Percentiles rank a stretch among this genome's conserved stretches.
phyloP scores from a whole-genome alignment of 1,139 yeast species.

The Saccharomyces pastorianus region DNA sequence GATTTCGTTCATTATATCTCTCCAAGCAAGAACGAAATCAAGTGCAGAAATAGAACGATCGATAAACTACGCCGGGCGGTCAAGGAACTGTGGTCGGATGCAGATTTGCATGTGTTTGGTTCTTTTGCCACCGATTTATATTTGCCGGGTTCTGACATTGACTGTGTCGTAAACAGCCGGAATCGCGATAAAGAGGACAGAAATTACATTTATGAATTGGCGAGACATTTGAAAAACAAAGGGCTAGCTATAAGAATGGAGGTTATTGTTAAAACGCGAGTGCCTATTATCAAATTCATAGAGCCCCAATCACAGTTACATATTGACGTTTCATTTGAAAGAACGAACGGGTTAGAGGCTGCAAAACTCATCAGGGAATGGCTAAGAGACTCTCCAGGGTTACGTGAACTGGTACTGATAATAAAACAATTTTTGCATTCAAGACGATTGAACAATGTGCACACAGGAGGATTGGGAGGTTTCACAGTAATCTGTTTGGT shows the following conservation, averaged over 20 bases:
- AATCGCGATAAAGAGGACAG: slow-evolving; percentile 60
- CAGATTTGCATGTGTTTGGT: slow-evolving; percentile 84
- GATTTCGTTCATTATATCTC: slow-evolving; percentile 84
- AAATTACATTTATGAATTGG: slow-evolving; percentile 62
- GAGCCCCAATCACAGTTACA: slow-evolving; percentile 67
- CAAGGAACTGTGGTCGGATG: slow-evolving; percentile 63
- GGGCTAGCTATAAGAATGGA: slow-evolving; percentile 67
- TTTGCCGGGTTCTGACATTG: slow-evolving; percentile 94
- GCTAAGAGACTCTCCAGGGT: slow-evolving; percentile 67
- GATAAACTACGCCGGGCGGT: slow-evolving; percentile 52
- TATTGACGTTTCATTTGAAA: slow-evolving; percentile 87
- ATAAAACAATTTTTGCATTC: slow-evolving; percentile 81
- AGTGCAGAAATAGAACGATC: slow-evolving; percentile 60
- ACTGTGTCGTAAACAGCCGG: slow-evolving; percentile 74
- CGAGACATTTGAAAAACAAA: slow-evolving; percentile 57
- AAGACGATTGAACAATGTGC: slow-evolving; percentile 81
- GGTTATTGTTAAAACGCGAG: slow-evolving; percentile 86
- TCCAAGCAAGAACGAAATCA: slow-evolving; percentile 72
- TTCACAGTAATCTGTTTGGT: slow-evolving; percentile 84
- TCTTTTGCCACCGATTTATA: slow-evolving; percentile 92
- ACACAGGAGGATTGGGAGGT: slow-evolving; percentile 94
- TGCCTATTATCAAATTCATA: slow-evolving; percentile 89
- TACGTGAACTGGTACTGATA: slow-evolving; percentile 75
- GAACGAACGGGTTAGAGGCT: slow-evolving; percentile 78
- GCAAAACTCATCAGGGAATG: slow-evolving; percentile 73